Evolutionary conservation across 1,284 basidiomycete species (phyloP).

Genomic region (Volvariella volvacea): DNA sequence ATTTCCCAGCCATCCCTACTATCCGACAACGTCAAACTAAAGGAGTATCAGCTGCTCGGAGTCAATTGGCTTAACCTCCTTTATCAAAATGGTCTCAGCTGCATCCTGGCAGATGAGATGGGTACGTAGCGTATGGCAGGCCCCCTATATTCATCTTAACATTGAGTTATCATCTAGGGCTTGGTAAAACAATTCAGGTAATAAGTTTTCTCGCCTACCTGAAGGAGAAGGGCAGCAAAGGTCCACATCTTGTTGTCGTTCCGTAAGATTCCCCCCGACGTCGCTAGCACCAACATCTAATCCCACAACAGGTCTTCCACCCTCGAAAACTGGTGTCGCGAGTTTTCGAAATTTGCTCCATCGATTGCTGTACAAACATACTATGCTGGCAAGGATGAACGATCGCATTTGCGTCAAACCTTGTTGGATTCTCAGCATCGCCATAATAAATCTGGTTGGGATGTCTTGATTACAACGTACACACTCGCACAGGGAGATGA

Average conservation of each 20-base stretch:
- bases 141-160: too few species aligned
- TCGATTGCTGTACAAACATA: slow-evolving; percentile 86
- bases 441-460: slow-evolving; percentile 57
- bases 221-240: slow-evolving; percentile 69
- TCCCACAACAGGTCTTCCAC: slow-evolving; percentile 77
- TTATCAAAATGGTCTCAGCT: slow-evolving; percentile 77
- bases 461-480: slow-evolving; percentile 96
- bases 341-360: slow-evolving; percentile 90
- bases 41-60: slow-evolving; percentile 97
- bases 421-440: slow-evolving; percentile 51
- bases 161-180: slow-evolving; percentile 64
- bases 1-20: slow-evolving; percentile 72
- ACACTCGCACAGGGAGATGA: slow-evolving; percentile 87
- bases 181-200: slow-evolving; percentile 98
- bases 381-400: slow-evolving; percentile 89
- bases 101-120: slow-evolving; percentile 99
- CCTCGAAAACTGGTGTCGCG: slow-evolving; percentile 97
- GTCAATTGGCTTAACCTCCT: slow-evolving; percentile 95
- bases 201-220: slow-evolving; percentile 93
- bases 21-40: slow-evolving; percentile 69
- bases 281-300: slow-evolving; percentile 15
- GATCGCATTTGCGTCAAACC: slow-evolving; percentile 70
- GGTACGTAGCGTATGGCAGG: slow-evolving; percentile 46
- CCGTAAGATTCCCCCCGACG: slow-evolving; percentile 54
- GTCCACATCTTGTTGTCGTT: slow-evolving; percentile 92